Base-by-base conservation (phyloP, 176 grass and related monocot genomes). In the Cenchrus purpureus region DNA sequence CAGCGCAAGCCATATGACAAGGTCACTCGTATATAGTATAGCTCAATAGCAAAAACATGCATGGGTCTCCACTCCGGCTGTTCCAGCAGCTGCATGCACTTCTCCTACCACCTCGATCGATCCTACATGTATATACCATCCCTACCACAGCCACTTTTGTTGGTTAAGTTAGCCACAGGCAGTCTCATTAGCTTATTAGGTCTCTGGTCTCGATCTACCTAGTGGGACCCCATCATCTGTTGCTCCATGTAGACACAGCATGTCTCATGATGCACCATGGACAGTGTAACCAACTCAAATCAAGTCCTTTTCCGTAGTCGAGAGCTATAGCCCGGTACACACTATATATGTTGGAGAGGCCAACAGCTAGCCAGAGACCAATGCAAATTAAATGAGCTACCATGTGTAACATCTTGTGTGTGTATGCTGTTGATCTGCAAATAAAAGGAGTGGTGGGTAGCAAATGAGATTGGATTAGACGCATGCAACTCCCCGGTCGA, bases 11-110 rank as follows among this genome's bases (percentile, higher is more conserved):
- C 63, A 85, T 84, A 57, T 58, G 71, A 54, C 59, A 76, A 84
- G 50, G 49, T 22, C 22, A 34, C 14, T 22, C 22, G 8, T 52
- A 52, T 52, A 52, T 28, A 37, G 32, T n/a, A 31, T 48, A 29
- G 12, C 20, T 28, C 37, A 40, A 28, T 37, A 85, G 46, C 64
- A 48, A 80, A 73, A 68, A 59, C 53, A 71, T 44, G 69, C 54
- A 89, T 85, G 83, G 83, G 70, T 45, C 68, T 89, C 83, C 82
- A 86, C 77, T 73, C 68, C 81, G 16, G 56, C 50, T 79, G 59
- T 78, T 83, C 37, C 54, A 19, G 9, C 77, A 25, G 78, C 69
- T 77, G 72, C 55, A 50, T 48, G 79, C 74, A 65, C 73, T 61
- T 76, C 56, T 71, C 15, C 80, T 82, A 71, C 72, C 34, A 37